Base-by-base conservation (phyloP, 2,329 filamentous ascomycete species). In the Penicillium sp. region DNA sequence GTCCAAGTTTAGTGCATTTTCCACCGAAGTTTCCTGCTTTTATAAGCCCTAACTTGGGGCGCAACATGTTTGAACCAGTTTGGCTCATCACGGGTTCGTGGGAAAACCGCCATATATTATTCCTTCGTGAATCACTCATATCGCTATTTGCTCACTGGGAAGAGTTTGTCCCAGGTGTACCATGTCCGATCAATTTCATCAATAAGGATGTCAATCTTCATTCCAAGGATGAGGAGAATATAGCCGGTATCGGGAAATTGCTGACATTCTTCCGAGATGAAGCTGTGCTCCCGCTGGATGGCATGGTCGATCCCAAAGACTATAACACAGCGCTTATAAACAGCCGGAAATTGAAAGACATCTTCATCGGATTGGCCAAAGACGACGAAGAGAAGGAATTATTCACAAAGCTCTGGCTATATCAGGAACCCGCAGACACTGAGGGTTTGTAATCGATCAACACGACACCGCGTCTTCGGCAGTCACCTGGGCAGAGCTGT, bases 31-130 rank as follows among this genome's bases (percentile, higher is more conserved):
- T 13, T 33, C 31, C 31, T 33, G 31, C 5, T 33, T 33, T 13
- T 33, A 33, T 33, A 33, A 13, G 31, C 31, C 31, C 31, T 13
- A 11, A 23, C n/a, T 23, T 23, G 23, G 4, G 23, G 23, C 23
- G 23, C 23, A 23, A 23, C 23, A 4, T 4, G 4, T 5, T 23
- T 23, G 23, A 23, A 29, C 72, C 70, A 43, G 65, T 69, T 36
- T 68, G 64, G 69, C 62, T 75, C 16, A 64, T 70, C 19, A 72
- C 34, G 13, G 65, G 67, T 16, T 63, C 61, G 6, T 75, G 70
- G 71, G 68, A 72, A 53, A 71, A 70, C 53, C 49, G 60, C 1
- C 59, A 74, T 62, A 43, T 74, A 2, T 73, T 73, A 53, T 74
- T 70, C 45, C 61, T 74, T 4, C 70, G 70, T 11, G 54, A 72